phyloP scores from a whole-genome alignment of 2,329 filamentous ascomycete species.

The Neonectria ditissima region DNA sequence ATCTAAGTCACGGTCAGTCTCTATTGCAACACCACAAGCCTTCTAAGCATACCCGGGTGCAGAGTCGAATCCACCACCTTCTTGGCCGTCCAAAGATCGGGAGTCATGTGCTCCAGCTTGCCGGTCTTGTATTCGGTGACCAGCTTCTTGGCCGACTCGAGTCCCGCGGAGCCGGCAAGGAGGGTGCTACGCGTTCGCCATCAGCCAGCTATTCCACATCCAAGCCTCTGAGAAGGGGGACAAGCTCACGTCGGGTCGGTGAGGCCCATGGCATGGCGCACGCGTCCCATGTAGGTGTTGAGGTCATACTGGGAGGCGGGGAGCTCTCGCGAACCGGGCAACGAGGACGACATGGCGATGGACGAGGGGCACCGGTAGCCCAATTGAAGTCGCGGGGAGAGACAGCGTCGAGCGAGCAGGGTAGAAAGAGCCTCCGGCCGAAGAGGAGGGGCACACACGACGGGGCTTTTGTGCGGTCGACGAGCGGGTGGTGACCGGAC shows the following conservation, averaged over 20 bases:
- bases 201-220: constrained; percentile 17
- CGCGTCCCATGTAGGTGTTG: constrained; percentile 93
- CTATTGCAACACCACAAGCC: background rate
- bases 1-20: constrained; percentile 65
- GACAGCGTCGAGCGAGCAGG: constrained; percentile 12
- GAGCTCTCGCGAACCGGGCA: constrained; percentile 80
- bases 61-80: constrained; percentile 97
- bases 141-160: constrained; percentile 87
- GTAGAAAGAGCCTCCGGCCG: constrained; percentile 18
- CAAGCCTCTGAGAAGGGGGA: background rate
- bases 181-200: constrained; percentile 74
- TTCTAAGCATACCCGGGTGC: constrained; percentile 79
- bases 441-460: constrained; percentile 5
- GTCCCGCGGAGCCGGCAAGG: constrained; percentile 79
- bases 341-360: constrained; percentile 70
- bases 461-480: constrained; percentile 24
- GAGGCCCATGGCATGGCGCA: constrained; percentile 88
- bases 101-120: constrained; percentile 82
- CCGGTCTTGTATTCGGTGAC: constrained; percentile 90
- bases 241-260: constrained; percentile 91
- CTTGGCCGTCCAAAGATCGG: constrained; percentile 94
- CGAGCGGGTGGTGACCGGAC: constrained; percentile 18
- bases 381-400: constrained; percentile 23
- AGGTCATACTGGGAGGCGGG: constrained; percentile 94
- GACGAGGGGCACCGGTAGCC: background rate